These are phyloP conservation scores for Ramaria rubella DNA, from an alignment of 768 basidiomycete species.

Conservation along the genomic window DNA sequence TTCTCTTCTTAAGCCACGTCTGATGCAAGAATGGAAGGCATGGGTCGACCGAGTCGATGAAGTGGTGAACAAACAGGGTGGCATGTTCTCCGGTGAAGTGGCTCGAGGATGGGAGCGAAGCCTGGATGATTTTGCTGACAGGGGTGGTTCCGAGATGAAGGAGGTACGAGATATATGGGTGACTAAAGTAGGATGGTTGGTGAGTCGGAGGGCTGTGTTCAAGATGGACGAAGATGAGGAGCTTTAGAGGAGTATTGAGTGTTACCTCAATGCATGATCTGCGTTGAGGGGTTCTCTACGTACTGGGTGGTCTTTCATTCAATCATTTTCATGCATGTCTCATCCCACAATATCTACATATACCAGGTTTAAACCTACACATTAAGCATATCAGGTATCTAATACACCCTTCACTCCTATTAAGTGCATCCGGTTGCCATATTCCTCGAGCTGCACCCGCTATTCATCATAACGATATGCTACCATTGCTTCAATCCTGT, in stretches of 20 bases:
- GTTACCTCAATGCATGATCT: neutral
- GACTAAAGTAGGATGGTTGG: slow-evolving; percentile 70
- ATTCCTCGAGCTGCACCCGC: neutral
- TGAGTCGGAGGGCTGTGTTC: slow-evolving; percentile 34
- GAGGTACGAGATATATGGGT: slow-evolving; percentile 62
- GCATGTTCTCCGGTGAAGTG: slow-evolving; percentile 74
- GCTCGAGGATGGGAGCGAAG: slow-evolving; percentile 63
- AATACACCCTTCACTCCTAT: neutral
- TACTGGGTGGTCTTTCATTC: neutral
- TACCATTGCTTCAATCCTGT: slow-evolving; percentile 96
- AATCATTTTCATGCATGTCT: neutral
- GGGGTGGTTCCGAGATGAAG: slow-evolving; percentile 37
- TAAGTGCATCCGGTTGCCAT: neutral
- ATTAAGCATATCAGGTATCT: neutral
- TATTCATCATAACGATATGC: slow-evolving; percentile 91
- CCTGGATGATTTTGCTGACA: slow-evolving; percentile 58
- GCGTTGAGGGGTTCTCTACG: neutral
- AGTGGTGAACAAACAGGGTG: slow-evolving; percentile 61
- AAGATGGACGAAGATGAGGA: slow-evolving; percentile 30
- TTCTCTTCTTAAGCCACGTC: slow-evolving; percentile 53
- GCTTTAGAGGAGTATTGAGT: neutral
- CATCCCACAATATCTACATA: neutral
- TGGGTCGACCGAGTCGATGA: slow-evolving; percentile 70
- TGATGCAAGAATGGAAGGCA: slow-evolving; percentile 68
- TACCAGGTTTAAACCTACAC: too few species aligned